A percentile compares a stretch with the other conserved stretches of the same genome.
Evolutionary conservation across 345 rosid species (phyloP).

Genomic region (Mangifera indica): DNA sequence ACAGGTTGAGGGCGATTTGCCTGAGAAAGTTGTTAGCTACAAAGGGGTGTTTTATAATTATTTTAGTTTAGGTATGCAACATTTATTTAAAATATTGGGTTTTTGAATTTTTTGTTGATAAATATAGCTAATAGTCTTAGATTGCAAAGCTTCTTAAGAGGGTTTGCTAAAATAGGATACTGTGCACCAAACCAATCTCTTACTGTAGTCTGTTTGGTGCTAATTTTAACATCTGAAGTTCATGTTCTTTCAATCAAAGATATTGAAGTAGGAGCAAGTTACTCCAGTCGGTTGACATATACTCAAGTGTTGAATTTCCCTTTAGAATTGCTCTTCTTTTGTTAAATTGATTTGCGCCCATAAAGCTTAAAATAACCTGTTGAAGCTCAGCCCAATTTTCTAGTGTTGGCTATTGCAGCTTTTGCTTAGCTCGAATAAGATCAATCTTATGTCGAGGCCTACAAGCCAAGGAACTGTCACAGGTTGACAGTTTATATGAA

Average conservation of each 20-base stretch:
- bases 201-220: neutral
- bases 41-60: conserved; percentile 94
- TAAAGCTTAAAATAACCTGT: neutral
- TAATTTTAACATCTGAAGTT: neutral
- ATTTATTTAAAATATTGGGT: conserved; percentile 3
- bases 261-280: neutral
- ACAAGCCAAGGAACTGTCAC: too few species aligned
- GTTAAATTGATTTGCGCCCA: neutral
- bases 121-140: neutral
- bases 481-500: too few species aligned
- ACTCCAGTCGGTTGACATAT: neutral
- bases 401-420: neutral
- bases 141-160: neutral
- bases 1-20: conserved; percentile 57
- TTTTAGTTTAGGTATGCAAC: conserved; percentile 76
- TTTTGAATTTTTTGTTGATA: neutral
- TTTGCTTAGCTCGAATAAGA: conserved; percentile 4
- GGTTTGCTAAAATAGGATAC: neutral
- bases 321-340: neutral
- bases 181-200: neutral
- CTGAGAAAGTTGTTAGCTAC: conserved; percentile 51
- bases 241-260: neutral
- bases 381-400: too few species aligned
- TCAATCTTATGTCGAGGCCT: neutral
- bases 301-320: neutral